Evolutionary conservation across 2,329 filamentous ascomycete species (phyloP).

Genomic region (Aspergillus hortae): DNA sequence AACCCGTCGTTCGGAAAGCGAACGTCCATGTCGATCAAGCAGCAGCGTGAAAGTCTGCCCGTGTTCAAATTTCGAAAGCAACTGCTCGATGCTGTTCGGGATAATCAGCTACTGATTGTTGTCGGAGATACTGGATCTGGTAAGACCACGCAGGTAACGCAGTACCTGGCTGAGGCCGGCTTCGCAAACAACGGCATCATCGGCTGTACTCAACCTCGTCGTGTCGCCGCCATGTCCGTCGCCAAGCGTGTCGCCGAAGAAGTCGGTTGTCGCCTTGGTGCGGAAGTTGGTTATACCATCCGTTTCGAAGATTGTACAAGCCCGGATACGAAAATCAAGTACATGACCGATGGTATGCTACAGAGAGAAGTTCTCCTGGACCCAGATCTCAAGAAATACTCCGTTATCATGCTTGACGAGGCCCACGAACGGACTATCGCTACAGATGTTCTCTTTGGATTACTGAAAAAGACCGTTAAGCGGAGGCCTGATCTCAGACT

Average conservation of each 20-base stretch:
- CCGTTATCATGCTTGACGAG: conserved; percentile 96
- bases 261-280: conserved; percentile 83
- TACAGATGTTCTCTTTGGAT: conserved; percentile 89
- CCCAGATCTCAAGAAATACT: conserved; percentile 82
- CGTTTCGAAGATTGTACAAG: conserved; percentile 94
- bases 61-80: conserved; percentile 86
- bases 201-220: conserved; percentile 92
- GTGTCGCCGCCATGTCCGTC: conserved; percentile 96
- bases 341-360: conserved; percentile 99
- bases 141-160: conserved; percentile 94
- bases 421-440: conserved; percentile 96
- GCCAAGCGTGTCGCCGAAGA: conserved; percentile 96
- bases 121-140: conserved; percentile 96
- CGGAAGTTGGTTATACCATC: conserved; percentile 95
- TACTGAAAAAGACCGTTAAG: conserved; percentile 90
- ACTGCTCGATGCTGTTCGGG: conserved; percentile 78
- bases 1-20: conserved; percentile 80
- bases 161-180: conserved; percentile 89
- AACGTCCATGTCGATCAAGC: conserved; percentile 87
- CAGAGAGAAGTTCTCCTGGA: conserved; percentile 93
- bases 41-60: conserved; percentile 85
- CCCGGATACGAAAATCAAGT: conserved; percentile 89
- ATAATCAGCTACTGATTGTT: conserved; percentile 90
- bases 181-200: conserved; percentile 86
- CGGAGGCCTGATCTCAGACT: conserved; percentile 83